Percentiles rank a stretch among this genome's conserved stretches.
phyloP scores from a whole-genome alignment of 2,329 filamentous ascomycete genomes.

The Epichloe brachyelytri region DNA sequence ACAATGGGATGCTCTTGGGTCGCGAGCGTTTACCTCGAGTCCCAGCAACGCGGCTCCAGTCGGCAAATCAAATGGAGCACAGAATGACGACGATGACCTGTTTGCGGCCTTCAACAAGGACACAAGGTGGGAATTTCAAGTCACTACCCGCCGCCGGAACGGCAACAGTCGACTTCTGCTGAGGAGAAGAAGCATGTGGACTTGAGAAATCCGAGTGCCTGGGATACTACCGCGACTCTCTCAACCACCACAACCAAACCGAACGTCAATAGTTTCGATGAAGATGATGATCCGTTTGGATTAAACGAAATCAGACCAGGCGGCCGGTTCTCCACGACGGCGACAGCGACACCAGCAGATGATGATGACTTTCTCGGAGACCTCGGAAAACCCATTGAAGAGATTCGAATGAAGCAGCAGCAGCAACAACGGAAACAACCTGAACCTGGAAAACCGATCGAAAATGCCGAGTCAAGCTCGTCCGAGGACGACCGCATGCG shows the following conservation, averaged over 20 bases:
- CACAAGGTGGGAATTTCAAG: conserved; percentile 55
- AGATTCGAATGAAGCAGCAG: conserved; percentile 31
- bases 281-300: conserved; percentile 86
- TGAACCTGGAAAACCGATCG: conserved; percentile 43
- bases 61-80: conserved; percentile 6
- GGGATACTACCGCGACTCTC: conserved; percentile 23
- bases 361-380: conserved; percentile 56
- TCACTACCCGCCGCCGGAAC: conserved; percentile 43
- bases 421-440: conserved; percentile 22
- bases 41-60: conserved; percentile 15
- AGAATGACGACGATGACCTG: conserved; percentile 41
- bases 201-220: conserved; percentile 40
- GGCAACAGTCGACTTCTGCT: conserved; percentile 32
- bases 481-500: conserved; percentile 27
- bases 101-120: conserved; percentile 56
- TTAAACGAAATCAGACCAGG: conserved; percentile 47
- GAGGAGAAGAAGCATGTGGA: conserved; percentile 30
- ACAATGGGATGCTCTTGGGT: conserved; percentile 64
- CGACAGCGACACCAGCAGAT: conserved; percentile 26
- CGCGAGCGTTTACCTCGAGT: conserved; percentile 31
- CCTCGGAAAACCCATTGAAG: conserved; percentile 50
- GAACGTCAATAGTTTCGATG: conserved; percentile 30
- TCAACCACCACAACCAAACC: conserved; percentile 1
- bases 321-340: conserved; percentile 13
- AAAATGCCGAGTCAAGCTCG: conserved; percentile 32